These are phyloP conservation scores for Lagenidium sp. DNA, from an alignment of 352 stramenopile species.

Conservation along the genomic window DNA sequence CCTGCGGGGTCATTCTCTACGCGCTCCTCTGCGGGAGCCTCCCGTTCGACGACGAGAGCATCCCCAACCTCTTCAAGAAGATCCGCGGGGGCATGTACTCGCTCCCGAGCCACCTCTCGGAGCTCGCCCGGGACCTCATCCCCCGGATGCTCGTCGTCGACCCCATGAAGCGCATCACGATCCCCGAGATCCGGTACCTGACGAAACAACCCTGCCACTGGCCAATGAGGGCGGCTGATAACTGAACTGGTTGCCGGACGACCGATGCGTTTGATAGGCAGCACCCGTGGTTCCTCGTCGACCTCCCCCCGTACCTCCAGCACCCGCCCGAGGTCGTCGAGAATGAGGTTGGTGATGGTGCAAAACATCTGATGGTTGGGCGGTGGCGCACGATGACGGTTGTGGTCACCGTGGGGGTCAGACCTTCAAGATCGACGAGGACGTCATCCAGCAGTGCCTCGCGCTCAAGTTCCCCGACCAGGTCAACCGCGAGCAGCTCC, in stretches of 20 bases:
- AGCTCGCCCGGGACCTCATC: slow-evolving; percentile 96
- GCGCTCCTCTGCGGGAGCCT: slow-evolving; percentile 97
- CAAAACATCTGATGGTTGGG: too few relatives aligned
- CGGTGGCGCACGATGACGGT: too few relatives aligned
- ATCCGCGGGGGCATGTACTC: slow-evolving; percentile 98
- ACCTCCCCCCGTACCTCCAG: slow-evolving; percentile 96
- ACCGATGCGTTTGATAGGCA: slow-evolving; percentile 42
- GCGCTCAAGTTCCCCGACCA: slow-evolving; percentile 32
- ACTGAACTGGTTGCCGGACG: too few relatives aligned
- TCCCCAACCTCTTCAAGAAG: slow-evolving; percentile 99
- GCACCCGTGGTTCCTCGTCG: slow-evolving; percentile 98
- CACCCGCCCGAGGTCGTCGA: slow-evolving; percentile 94
- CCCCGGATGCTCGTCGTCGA: slow-evolving; percentile 98
- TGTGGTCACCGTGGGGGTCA: too few relatives aligned
- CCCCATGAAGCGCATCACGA: slow-evolving; percentile 99
- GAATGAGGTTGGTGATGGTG: slow-evolving; percentile 90
- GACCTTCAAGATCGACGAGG: slow-evolving; percentile 77
- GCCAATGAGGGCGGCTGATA: too few relatives aligned
- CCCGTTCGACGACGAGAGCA: slow-evolving; percentile 98
- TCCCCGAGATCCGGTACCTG: slow-evolving; percentile 92
- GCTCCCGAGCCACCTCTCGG: slow-evolving; percentile 94
- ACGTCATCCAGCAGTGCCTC: slow-evolving; percentile 55
- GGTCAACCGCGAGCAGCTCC: slow-evolving; percentile 48
- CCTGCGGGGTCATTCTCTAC: slow-evolving; percentile 98
- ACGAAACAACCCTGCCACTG: too few relatives aligned